phyloP scores from a whole-genome alignment of 805 yeast genomes.

The Cyberlindnera subsufficiens region DNA sequence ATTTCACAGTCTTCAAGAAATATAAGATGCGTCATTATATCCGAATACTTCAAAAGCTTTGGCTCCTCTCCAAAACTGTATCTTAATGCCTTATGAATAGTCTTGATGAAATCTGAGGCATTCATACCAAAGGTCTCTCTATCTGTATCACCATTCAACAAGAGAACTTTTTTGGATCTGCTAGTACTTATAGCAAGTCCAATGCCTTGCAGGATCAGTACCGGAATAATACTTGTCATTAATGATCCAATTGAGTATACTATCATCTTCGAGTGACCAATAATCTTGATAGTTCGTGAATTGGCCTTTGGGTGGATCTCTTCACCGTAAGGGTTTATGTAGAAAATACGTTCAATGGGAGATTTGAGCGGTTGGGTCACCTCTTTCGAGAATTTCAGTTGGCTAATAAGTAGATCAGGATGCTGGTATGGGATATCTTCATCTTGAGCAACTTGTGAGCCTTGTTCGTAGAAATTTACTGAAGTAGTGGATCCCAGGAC shows the following conservation, averaged over 20 bases:
- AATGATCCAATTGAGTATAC: constrained; percentile 83
- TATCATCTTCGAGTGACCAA: constrained; percentile 47
- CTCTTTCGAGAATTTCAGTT: constrained; percentile 63
- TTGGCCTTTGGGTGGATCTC: constrained; percentile 77
- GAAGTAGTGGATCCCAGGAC: constrained; percentile 13
- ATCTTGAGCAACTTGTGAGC: constrained; percentile 5
- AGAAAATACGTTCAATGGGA: constrained; percentile 67
- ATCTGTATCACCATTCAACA: constrained; percentile 71
- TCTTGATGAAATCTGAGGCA: constrained; percentile 52
- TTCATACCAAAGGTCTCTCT: constrained; percentile 72
- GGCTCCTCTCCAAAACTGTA: constrained; percentile 35
- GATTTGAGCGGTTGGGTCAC: constrained; percentile 56
- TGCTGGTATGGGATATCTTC: constrained; percentile 70
- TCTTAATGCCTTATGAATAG: constrained; percentile 48
- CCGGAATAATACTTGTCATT: constrained; percentile 83
- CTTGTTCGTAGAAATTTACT: constrained; percentile 11
- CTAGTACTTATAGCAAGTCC: constrained; percentile 49
- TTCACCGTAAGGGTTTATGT: constrained; percentile 83
- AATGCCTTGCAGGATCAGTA: constrained; percentile 65
- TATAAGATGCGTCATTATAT: constrained; percentile 59
- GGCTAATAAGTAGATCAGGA: constrained; percentile 72
- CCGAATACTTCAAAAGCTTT: constrained; percentile 26
- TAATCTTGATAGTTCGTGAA: constrained; percentile 46
- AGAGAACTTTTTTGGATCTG: constrained; percentile 44
- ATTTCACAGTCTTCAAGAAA: constrained; percentile 48